Conservation (phyloP, 2,329 filamentous ascomycete genomes). For the Penicillium expansum region DNA sequence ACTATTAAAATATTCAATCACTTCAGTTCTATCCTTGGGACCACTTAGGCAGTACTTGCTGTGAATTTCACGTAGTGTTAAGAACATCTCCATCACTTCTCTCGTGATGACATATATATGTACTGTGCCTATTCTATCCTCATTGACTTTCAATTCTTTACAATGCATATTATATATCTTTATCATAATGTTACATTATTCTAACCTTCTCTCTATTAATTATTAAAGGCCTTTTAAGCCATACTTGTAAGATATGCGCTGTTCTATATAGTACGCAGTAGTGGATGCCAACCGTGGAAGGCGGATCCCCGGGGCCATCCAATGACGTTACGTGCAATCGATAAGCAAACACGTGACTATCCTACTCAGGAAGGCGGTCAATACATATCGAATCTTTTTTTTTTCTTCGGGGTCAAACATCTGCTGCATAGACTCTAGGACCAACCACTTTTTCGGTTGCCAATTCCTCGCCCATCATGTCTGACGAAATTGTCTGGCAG, state of each 20-base stretch:
- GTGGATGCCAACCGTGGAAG: background rate
- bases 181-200: background rate
- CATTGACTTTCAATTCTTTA: too few relatives aligned
- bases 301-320: background rate
- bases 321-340: conserved; percentile 22
- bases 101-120: background rate
- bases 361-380: conserved; percentile 2
- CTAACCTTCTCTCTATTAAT: background rate
- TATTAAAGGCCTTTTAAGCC: background rate
- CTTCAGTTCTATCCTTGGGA: background rate
- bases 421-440: background rate
- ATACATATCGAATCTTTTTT: conserved; percentile 5
- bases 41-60: background rate
- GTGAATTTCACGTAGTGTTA: background rate
- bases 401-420: conserved; percentile 6
- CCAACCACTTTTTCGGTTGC: conserved; percentile 3
- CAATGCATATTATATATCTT: background rate
- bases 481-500: conserved; percentile 96
- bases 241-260: background rate
- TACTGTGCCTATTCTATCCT: too few relatives aligned
- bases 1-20: background rate
- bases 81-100: background rate
- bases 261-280: background rate
- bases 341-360: conserved; percentile 34
- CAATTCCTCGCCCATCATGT: conserved; percentile 46